These are phyloP conservation scores for Tetrahymena elliotti DNA, from an alignment of 73 alveolate species.

Conservation along the genomic window DNA sequence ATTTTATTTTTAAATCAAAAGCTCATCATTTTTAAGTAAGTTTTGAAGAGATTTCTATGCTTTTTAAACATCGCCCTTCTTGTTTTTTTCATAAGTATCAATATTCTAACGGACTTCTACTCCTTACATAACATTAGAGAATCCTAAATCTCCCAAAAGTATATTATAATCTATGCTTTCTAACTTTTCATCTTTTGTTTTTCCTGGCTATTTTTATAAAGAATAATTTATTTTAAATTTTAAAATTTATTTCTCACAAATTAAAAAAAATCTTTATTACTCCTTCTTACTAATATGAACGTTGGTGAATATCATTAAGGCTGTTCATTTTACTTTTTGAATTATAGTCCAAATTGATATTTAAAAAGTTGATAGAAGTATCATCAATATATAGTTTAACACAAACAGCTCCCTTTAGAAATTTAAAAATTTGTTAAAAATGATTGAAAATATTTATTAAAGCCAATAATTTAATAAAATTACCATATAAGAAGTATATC, in stretches of 20 bases:
- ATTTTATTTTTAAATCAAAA: background rate
- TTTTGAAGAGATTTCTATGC: background rate
- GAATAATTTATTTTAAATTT: background rate
- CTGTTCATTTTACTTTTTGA: background rate
- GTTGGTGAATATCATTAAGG: conserved; percentile 14
- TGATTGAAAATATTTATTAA: background rate
- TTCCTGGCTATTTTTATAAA: background rate
- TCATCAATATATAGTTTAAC: conserved; percentile 35
- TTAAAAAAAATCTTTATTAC: background rate
- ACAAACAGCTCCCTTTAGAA: conserved; percentile 13
- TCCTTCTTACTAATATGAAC: conserved; percentile 1
- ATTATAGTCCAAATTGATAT: conserved; percentile 25
- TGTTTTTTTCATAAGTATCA: background rate
- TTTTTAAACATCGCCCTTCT: background rate
- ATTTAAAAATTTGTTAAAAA: background rate
- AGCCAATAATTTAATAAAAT: background rate
- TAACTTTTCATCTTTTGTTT: conserved; percentile 27
- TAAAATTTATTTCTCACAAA: background rate
- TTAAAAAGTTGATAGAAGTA: conserved; percentile 7
- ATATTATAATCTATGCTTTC: conserved; percentile 32
- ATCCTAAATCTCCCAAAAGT: conserved; percentile 22
- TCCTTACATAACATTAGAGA: background rate
- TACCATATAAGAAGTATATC: background rate
- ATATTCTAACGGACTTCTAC: background rate
- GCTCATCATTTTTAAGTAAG: background rate